Evolutionary conservation across 1,284 basidiomycete genomes (phyloP).

Genomic region (Caloboletus firmus): DNA sequence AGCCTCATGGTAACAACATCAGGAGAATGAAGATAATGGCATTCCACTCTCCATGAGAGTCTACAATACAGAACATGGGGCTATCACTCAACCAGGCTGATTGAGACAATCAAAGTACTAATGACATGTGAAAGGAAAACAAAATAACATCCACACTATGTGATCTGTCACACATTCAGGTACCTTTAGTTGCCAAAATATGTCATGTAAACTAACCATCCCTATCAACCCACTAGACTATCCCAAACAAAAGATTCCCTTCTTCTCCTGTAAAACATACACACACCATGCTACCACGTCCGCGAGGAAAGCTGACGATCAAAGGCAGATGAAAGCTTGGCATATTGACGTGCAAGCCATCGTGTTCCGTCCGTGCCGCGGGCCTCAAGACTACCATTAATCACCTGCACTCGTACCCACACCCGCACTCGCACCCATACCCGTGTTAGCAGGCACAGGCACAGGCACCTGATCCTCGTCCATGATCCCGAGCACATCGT

Average conservation of each 20-base stretch:
- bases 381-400: slow-evolving; percentile 10
- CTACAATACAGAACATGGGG: no score
- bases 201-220: background rate
- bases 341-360: background rate
- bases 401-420: background rate
- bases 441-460: slow-evolving; percentile 2
- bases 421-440: background rate
- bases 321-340: background rate
- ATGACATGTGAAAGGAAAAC: no score
- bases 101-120: no score
- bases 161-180: background rate
- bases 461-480: slow-evolving; percentile 53
- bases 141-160: no score
- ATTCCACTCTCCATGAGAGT: no score
- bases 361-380: background rate
- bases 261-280: background rate
- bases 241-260: background rate
- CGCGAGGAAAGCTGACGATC: no score
- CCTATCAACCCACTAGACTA: background rate
- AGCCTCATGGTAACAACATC: no score
- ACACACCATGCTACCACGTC: background rate
- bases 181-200: background rate
- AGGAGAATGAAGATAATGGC: no score
- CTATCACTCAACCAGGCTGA: no score
- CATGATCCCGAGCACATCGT: slow-evolving; percentile 61